phyloP scores from a whole-genome alignment of 1,284 basidiomycete genomes.

The Ustilago bromivora region DNA sequence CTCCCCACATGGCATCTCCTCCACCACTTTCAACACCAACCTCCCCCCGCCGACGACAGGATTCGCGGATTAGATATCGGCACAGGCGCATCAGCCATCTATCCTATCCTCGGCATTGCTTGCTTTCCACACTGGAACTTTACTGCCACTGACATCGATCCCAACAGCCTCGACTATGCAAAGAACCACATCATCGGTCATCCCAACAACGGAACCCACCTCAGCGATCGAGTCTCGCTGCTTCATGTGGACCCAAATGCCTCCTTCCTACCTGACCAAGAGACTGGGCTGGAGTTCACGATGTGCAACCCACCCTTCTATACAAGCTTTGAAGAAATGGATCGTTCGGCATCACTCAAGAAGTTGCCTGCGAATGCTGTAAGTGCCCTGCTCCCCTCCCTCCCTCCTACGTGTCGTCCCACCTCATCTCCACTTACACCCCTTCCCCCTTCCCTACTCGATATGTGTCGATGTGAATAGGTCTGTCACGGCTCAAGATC shows the following conservation, averaged over 20 bases:
- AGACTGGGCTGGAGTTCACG: slow-evolving; percentile 71
- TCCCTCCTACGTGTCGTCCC: background rate
- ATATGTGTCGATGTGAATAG: slow-evolving; percentile 4
- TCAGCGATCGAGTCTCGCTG: slow-evolving; percentile 74
- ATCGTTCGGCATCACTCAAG: slow-evolving; percentile 28
- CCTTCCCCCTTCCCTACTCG: background rate
- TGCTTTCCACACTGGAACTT: slow-evolving; percentile 36
- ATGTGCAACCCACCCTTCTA: slow-evolving; percentile 99
- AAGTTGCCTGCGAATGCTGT: slow-evolving; percentile 33
- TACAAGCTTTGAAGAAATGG: slow-evolving; percentile 77
- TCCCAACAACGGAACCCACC: slow-evolving; percentile 75
- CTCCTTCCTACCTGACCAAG: slow-evolving; percentile 73
- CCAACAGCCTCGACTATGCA: slow-evolving; percentile 32
- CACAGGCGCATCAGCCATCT: slow-evolving; percentile 75
- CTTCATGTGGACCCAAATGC: slow-evolving; percentile 70
- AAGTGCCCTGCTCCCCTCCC: slow-evolving; percentile 1
- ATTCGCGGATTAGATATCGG: slow-evolving; percentile 25
- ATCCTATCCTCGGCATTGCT: slow-evolving; percentile 78
- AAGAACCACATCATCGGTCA: slow-evolving; percentile 73
- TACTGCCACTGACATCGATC: slow-evolving; percentile 43
- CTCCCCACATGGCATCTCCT: slow-evolving; percentile 17
- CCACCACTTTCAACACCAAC: background rate
- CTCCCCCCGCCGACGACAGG: background rate
- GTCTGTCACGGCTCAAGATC: slow-evolving; percentile 78
- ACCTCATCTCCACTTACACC: background rate